These are phyloP conservation scores for Gossypium rotundifolium DNA, from an alignment of 345 rosid genomes.

Conservation along the genomic window DNA sequence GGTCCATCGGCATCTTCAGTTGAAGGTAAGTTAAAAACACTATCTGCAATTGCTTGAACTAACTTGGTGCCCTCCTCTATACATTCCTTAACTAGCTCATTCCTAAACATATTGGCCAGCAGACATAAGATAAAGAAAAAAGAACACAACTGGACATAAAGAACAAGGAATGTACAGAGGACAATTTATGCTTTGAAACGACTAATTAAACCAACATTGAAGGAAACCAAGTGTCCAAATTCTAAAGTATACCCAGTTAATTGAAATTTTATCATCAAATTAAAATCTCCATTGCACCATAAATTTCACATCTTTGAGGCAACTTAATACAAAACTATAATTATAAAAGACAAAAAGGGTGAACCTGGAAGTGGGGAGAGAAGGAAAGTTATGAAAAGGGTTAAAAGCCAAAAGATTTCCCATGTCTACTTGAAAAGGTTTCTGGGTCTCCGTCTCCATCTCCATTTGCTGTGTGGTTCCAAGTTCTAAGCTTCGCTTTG, in stretches of 20 bases:
- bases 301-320: not conserved
- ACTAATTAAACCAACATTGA: not conserved
- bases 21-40: constrained; percentile 69
- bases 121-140: not conserved
- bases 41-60: constrained; percentile 63
- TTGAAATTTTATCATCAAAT: not conserved
- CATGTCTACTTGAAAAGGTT: constrained; percentile 45
- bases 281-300: not conserved
- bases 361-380: not conserved
- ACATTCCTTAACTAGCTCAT: constrained; percentile 55
- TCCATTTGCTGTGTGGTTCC: not conserved
- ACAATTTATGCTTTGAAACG: not conserved
- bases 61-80: constrained; percentile 53
- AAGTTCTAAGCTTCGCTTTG: not conserved
- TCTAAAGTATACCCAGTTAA: not conserved
- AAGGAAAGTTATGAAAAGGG: constrained; percentile 31
- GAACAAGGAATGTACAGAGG: not conserved
- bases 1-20: constrained; percentile 78
- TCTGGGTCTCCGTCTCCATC: constrained; percentile 29
- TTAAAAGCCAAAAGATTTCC: constrained; percentile 70
- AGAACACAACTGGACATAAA: constrained; percentile 2
- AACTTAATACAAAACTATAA: not conserved
- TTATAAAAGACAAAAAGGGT: not conserved
- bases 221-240: not conserved
- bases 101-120: constrained; percentile 33